A percentile compares a stretch with the other conserved stretches of the same genome.
Conservation (phyloP, 2,329 filamentous ascomycete genomes). For the Fusarium verrucosum region DNA sequence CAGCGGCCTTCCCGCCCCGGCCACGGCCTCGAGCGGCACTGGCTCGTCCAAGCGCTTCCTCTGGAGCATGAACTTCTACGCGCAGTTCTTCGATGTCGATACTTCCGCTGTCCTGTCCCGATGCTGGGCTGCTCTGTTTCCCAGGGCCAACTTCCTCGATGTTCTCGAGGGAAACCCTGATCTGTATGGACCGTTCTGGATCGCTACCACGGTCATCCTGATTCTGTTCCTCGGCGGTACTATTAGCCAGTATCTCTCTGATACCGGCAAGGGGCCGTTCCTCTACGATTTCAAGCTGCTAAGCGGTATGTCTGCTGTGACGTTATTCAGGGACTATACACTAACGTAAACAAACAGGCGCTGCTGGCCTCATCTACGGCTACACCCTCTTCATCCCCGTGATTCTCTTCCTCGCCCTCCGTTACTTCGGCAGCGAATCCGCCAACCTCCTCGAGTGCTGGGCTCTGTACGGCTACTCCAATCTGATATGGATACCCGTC, state of each 20-base stretch:
- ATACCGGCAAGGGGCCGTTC: conserved; percentile 75
- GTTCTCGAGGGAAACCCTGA: conserved; percentile 97
- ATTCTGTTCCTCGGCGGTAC: conserved; percentile 96
- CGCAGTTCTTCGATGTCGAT: conserved; percentile 98
- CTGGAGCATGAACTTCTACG: conserved; percentile 93
- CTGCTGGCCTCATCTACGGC: conserved; percentile 92
- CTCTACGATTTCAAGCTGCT: conserved; percentile 91
- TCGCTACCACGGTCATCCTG: conserved; percentile 95
- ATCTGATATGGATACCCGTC: conserved; percentile 96
- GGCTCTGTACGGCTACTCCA: conserved; percentile 94
- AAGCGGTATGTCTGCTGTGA: conserved; percentile 67
- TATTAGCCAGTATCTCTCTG: conserved; percentile 87
- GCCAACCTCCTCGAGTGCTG: conserved; percentile 95
- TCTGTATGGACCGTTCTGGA: conserved; percentile 97
- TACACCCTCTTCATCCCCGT: conserved; percentile 91
- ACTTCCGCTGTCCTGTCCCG: conserved; percentile 87
- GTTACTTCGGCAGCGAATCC: conserved; percentile 94
- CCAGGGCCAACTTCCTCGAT: conserved; percentile 93
- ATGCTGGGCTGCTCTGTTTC: conserved; percentile 89
- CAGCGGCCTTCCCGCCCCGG: conserved; percentile 66
- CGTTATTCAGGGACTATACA: neutral
- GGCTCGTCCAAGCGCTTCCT: conserved; percentile 81
- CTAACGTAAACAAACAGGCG: conserved; percentile 59
- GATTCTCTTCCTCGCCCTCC: conserved; percentile 84
- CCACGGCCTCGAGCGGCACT: conserved; percentile 57